Percentiles rank a stretch among this genome's conserved stretches.
phyloP scores from a whole-genome alignment of 345 rosid genomes.

The Hypericum androsaemum region DNA sequence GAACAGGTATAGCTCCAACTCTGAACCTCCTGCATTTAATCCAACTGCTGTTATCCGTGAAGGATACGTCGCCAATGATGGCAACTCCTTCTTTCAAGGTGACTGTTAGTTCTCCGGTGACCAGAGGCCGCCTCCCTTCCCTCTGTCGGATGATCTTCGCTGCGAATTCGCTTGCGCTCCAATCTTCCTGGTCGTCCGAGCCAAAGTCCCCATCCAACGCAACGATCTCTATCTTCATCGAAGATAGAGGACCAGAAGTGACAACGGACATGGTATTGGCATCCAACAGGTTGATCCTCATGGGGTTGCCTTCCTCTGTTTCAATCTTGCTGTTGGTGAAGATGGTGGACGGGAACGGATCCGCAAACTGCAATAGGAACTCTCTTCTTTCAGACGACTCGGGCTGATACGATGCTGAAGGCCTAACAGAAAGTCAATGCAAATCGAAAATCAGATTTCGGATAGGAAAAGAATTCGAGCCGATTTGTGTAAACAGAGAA shows the following conservation, averaged over 20 bases:
- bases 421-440: neutral
- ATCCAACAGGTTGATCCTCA: constrained; percentile 42
- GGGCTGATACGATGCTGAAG: constrained; percentile 18
- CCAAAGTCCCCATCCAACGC: constrained; percentile 58
- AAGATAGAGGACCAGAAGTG: constrained; percentile 39
- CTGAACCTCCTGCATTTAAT: constrained; percentile 55
- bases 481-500: too few relatives aligned
- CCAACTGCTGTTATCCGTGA: constrained; percentile 89
- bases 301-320: constrained; percentile 32
- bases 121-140: constrained; percentile 56
- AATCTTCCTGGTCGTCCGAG: constrained; percentile 32
- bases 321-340: constrained; percentile 52
- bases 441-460: neutral
- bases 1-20: constrained; percentile 45
- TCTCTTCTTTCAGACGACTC: constrained; percentile 25
- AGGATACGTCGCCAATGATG: constrained; percentile 28
- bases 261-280: constrained; percentile 22
- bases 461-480: too few relatives aligned
- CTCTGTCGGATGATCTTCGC: constrained; percentile 45
- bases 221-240: constrained; percentile 41
- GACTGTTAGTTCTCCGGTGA: constrained; percentile 47
- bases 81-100: constrained; percentile 43
- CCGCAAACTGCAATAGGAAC: constrained; percentile 35
- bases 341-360: constrained; percentile 26
- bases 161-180: constrained; percentile 37